Evolutionary conservation across 2,329 filamentous ascomycete species (phyloP).

Genomic region (Beauveria medogensis): DNA sequence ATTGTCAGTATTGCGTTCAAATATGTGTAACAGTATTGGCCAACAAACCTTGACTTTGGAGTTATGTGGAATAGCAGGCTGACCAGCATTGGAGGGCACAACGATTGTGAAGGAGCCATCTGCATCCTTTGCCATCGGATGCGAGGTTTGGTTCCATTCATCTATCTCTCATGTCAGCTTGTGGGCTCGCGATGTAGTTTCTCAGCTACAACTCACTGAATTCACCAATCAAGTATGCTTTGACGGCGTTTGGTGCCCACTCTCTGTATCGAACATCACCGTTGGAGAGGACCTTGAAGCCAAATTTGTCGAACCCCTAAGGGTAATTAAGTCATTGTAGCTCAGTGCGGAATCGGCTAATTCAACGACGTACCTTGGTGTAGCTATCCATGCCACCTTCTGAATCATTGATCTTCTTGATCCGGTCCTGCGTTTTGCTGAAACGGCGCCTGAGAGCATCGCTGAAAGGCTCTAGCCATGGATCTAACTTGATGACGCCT

Average conservation of each 20-base stretch:
- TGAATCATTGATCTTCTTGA: slow-evolving; percentile 68
- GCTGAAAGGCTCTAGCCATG: slow-evolving; percentile 80
- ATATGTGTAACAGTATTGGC: not conserved
- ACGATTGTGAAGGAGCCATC: slow-evolving; percentile 84
- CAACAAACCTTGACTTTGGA: slow-evolving; percentile 82
- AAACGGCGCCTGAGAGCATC: slow-evolving; percentile 70
- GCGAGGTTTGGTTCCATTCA: slow-evolving; percentile 74
- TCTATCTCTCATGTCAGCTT: slow-evolving; percentile 40
- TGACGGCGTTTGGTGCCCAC: slow-evolving; percentile 86
- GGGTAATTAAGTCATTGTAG: slow-evolving; percentile 8
- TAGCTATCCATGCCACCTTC: slow-evolving; percentile 93
- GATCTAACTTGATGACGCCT: slow-evolving; percentile 85
- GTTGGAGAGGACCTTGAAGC: slow-evolving; percentile 72
- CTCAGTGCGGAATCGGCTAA: not conserved
- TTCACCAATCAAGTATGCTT: slow-evolving; percentile 83
- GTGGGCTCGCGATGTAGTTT: not conserved
- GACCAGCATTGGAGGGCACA: slow-evolving; percentile 63
- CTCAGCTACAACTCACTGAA: slow-evolving; percentile 59
- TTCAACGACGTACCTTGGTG: slow-evolving; percentile 52
- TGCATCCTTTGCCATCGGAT: slow-evolving; percentile 77
- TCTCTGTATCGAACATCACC: slow-evolving; percentile 87
- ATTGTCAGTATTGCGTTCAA: not conserved
- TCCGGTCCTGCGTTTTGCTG: slow-evolving; percentile 75
- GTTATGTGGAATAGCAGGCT: slow-evolving; percentile 78
- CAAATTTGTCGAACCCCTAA: slow-evolving; percentile 79